These are phyloP conservation scores for Apiospora pterosperma DNA, from an alignment of 2,329 filamentous ascomycete species.

Conservation along the genomic window DNA sequence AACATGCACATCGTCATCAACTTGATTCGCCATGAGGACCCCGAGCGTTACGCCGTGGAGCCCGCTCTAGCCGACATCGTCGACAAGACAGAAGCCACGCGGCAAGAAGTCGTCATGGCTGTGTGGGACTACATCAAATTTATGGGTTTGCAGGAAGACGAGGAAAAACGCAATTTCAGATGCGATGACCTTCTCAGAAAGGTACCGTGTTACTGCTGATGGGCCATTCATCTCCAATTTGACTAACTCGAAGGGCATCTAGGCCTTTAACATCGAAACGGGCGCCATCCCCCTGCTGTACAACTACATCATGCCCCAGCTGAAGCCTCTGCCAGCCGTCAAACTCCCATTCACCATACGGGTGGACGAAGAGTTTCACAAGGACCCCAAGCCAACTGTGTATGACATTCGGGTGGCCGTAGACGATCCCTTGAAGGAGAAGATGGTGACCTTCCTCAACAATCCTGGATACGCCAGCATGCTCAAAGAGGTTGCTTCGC, in stretches of 20 bases:
- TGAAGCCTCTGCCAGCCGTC: conserved; percentile 76
- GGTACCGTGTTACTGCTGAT: conserved; percentile 46
- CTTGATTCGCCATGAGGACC: conserved; percentile 77
- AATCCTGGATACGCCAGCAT: conserved; percentile 68
- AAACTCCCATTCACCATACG: conserved; percentile 89
- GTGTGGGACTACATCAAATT: conserved; percentile 94
- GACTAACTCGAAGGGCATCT: background rate
- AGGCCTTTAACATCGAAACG: conserved; percentile 71
- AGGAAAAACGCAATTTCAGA: conserved; percentile 88
- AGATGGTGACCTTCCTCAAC: conserved; percentile 61
- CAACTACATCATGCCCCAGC: conserved; percentile 74
- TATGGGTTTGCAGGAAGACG: conserved; percentile 85
- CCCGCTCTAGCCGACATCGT: conserved; percentile 77
- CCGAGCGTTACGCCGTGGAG: conserved; percentile 79
- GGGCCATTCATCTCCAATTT: background rate
- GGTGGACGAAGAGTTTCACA: conserved; percentile 80
- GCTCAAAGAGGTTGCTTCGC: conserved; percentile 69
- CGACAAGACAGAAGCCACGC: conserved; percentile 82
- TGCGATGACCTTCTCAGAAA: conserved; percentile 80
- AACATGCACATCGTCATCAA: conserved; percentile 90
- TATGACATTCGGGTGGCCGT: conserved; percentile 86
- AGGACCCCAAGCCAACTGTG: conserved; percentile 71
- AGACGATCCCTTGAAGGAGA: conserved; percentile 74
- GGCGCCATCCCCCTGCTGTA: conserved; percentile 85
- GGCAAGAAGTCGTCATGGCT: conserved; percentile 83